These are phyloP conservation scores for Aspergillus panamensis DNA, from an alignment of 495 filamentous ascomycete genomes.

Conservation along the genomic window DNA sequence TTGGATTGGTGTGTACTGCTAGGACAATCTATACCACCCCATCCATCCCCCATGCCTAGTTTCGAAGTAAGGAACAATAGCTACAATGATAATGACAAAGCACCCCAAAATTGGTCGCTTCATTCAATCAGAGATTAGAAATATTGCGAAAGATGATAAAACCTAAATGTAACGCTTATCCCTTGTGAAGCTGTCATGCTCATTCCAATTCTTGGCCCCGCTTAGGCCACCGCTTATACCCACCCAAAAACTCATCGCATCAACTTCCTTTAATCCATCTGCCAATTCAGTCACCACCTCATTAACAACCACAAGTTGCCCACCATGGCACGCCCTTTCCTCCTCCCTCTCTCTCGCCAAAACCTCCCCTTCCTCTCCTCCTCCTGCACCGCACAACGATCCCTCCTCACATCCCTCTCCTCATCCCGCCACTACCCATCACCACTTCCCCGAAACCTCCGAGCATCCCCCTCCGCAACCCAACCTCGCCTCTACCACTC, in stretches of 20 bases:
- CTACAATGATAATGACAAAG: too few relatives aligned
- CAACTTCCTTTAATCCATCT: conserved; percentile 1
- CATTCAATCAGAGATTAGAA: too few relatives aligned
- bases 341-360: not conserved
- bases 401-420: conserved; percentile 1
- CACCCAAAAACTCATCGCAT: conserved; percentile 13
- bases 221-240: conserved; percentile 24
- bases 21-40: too few relatives aligned
- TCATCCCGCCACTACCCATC: not conserved
- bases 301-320: not conserved
- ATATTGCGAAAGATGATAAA: too few relatives aligned
- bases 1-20: too few relatives aligned
- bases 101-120: too few relatives aligned
- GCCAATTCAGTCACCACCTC: conserved; percentile 5
- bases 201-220: conserved; percentile 19
- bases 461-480: not conserved
- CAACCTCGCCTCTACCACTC: conserved; percentile 65
- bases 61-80: too few relatives aligned
- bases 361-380: conserved; percentile 7
- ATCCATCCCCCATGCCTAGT: too few relatives aligned
- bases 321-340: too few relatives aligned
- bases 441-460: not conserved
- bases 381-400: conserved; percentile 3
- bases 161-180: too few relatives aligned
- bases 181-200: not conserved